These are phyloP conservation scores for Apiospora kogelbergensis DNA, from an alignment of 2,329 filamentous ascomycete species.

Conservation along the genomic window DNA sequence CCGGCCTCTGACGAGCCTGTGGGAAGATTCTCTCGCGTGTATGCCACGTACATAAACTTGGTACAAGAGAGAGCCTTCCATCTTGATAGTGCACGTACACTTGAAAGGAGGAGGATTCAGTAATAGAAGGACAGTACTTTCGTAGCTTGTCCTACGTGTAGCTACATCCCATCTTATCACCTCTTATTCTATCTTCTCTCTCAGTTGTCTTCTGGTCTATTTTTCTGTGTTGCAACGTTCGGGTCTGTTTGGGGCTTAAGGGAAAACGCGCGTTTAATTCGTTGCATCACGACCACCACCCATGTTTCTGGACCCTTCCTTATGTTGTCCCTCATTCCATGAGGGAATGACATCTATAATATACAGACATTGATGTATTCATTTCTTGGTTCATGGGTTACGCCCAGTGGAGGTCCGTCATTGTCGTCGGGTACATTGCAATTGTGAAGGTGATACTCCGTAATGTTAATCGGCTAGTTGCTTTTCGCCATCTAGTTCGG, in stretches of 20 bases:
- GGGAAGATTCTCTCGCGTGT: not conserved
- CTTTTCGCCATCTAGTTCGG: not conserved
- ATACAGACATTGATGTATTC: not conserved
- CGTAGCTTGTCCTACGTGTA: not conserved
- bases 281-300: not conserved
- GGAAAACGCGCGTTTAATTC: conserved; percentile 6
- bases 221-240: not conserved
- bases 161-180: not conserved
- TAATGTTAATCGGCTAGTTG: not conserved
- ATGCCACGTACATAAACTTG: not conserved
- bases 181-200: not conserved
- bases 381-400: not conserved
- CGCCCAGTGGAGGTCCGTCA: not conserved
- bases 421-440: not conserved
- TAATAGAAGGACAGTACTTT: not conserved
- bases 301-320: not conserved
- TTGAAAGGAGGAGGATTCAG: not conserved
- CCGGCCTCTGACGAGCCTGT: not conserved
- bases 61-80: not conserved
- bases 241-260: not conserved
- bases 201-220: not conserved
- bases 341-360: not conserved
- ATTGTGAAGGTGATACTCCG: not conserved
- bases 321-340: not conserved
- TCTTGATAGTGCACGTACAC: not conserved